Base-by-base conservation (phyloP, 352 stramenopile species). In the Globisporangium spiculum region DNA sequence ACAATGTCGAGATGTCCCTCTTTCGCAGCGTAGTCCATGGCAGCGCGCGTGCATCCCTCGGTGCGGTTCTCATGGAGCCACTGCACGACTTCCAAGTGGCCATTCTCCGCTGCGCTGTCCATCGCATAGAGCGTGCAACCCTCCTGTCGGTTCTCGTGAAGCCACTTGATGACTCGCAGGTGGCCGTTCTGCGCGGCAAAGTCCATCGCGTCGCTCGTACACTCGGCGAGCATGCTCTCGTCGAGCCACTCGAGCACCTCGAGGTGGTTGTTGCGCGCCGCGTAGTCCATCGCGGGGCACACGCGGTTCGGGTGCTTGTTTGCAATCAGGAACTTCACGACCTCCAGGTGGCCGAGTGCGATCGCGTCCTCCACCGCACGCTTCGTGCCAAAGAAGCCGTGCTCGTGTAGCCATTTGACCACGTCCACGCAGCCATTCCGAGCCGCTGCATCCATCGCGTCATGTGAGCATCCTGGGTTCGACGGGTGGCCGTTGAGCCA, bases 131-230 rank as follows among this genome's bases (percentile, higher is more conserved):
- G 26, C 3, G 63, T 68, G 34, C 63, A 60, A 36, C 63, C 63
- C n/a, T 68, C 63, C 5, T 24, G 66, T 5, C 82, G 77, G 55
- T 91, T 68, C 34, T 65, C 46, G 56, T 90, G 79, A 3, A 90
- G 62, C 82, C 82, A 92, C 70, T 88, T 59, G n/a, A 86, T 73
- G 41, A 85, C 75, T 0, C n/a, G n/a, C 6, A 82, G 59, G 62
- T 86, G 75, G 1, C 76, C 76, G 58, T 82, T 86, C 71, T 83
- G 52, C 2, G 63, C 63, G 3, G 63, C 63, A 38, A 55, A 56
- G 27, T 68, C 63, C 63, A 68, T 68, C 36, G 63, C 63, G 62
- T 67, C 62, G 36, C 36, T 61, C 34, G 62, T 67, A 53, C 62
- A 60, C 52, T 60, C 52, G 9, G 62, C 62, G 16, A 67, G 14